Evolutionary conservation across 495 filamentous ascomycete genomes (phyloP), one percentile per base, ranked within the genome.

Genomic region (Articulospora tetracladia): DNA sequence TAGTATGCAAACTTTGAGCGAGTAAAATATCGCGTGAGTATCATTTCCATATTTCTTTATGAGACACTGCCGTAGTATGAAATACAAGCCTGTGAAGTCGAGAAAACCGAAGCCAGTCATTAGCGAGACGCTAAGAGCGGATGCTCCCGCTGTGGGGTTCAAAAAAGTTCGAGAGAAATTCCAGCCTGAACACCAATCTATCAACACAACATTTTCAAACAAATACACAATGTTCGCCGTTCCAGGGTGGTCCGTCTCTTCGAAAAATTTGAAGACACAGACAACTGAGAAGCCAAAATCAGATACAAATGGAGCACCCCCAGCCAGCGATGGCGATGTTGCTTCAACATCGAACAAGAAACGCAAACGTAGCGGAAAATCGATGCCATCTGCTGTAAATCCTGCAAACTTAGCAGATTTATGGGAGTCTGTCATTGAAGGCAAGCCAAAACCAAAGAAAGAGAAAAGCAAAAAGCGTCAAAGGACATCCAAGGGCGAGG

Each of bases 231-330:
- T 98, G 94, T 98, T 98, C 70, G 85, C 92, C 3, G 93, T 97
- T 55, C 89, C 89, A 63, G 94, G 93, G 61, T 96, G 92, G 90
- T 88, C 89, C 22, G 77, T 97, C 25, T 80, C 90, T 60, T 79
- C 85, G 54, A 80, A 83, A 64, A 76, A 76, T 49, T 82, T 92
- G 53, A 90, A 88, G 72, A 72, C 82, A 23, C 92, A 97, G 74
- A 79, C 74, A 27, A 59, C 68, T 27, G 57, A 57, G 8, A 17
- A 27, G 10, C 23, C 26, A 19, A 24, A 52, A 4, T 54, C 27
- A 27, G 55, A 32, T 55, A 62, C 55, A 19, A 58, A 32, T 57
- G 61, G 53, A 13, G 30, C 72, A 30, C 39, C 57, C 3, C 69
- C 76, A 13, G 73, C 71, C 27, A 62, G 61, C 22, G 54, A 51